Base-by-base conservation (phyloP, 257 asterid species). In the Nicotiana noctiflora region DNA sequence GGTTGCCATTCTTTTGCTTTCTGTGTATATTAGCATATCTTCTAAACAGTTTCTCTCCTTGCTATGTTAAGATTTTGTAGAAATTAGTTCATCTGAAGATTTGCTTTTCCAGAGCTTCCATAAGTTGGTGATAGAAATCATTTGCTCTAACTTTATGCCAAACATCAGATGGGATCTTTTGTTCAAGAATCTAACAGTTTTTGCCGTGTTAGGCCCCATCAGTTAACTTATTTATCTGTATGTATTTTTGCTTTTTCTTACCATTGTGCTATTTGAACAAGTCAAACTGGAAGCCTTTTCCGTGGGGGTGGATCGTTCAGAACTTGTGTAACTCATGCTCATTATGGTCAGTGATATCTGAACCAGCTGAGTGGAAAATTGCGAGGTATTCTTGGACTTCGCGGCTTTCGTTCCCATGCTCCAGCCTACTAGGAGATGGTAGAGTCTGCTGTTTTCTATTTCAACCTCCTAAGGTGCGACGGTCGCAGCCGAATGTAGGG, bases 161-260 rank as follows among this genome's bases (percentile, higher is more conserved):
- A 14, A 51, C 56, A 51, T 49, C 23, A 25, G 61, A 74, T 51
- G 44, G 3, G 44, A 14, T 74, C 21, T 70, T 49, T 72, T 46
- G 60, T 72, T 74, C 79, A 49, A 74, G 79, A 74, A 74, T 74
- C 62, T 74, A 49, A 14, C 44, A 46, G 40, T n/a, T 46, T 46
- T n/a, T 46, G 37, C 60, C 78, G 49, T 72, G 23, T 46, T 14
- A 23, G 23, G 40, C 60, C 57, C 1, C 37, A 46, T 49, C 62
- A 49, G 15, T 74, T 46, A 12, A 46, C 60, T 49, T 10, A 49
- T 57, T 23, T 74, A 74, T 74, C 61, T 74, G 61, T 74, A 74
- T 49, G 14, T 49, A 74, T 17, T 49, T 74, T 11, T 74, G 12
- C 23, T 25, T 25, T 15, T 8, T 12, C 0, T 72, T 49, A 9